Evolutionary conservation across 371 early-diverging fungal species (phyloP), one percentile per base, ranked within the genome.

Genomic region (Circinella umbellata): DNA sequence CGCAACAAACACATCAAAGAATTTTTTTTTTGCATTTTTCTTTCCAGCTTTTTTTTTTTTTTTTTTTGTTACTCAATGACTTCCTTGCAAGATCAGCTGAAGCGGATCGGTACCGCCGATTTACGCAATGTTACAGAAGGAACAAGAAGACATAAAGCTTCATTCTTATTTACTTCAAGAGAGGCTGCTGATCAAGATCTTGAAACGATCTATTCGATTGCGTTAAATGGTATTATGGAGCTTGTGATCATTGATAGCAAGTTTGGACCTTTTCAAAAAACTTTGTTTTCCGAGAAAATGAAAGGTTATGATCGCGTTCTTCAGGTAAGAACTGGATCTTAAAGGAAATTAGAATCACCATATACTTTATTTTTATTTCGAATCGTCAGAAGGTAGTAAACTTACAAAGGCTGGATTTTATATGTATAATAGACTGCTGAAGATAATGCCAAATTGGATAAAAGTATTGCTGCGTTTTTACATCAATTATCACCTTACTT

Each of bases 101-200:
- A 86, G 74, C 80, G 79, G 71, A 83, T 92, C 72, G 87, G 88
- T 68, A 89, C 88, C 6, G 86, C 89, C 42, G 92, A 93, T 78
- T 72, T 82, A 60, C 79, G 79, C 27, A 78, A 77, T 74, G 80
- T 80, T 17, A 78, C 76, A 35, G 80, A 79, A 53, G 81, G 77
- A 39, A 82, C 83, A 59, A 80, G 80, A 71, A 86, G 82, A 70
- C 81, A 84, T 65, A 86, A 85, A 38, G 89, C 94, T 11, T 95
- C 96, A 18, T 91, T 95, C 61, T 80, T 97, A 37, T 97, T 96
- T 62, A 89, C 88, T 62, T 84, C 90, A 8, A 87, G 88, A 73
- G 89, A 94, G 77, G 97, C 97, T 9, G 94, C 95, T 11, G 95
- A 96, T 70, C 86, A 94, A 69, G 96, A 96, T 81, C 81, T 88